Evolutionary conservation across 106 monocot species (phyloP), one percentile per base, ranked within the genome.

Genomic region (Gastrodia elata): DNA sequence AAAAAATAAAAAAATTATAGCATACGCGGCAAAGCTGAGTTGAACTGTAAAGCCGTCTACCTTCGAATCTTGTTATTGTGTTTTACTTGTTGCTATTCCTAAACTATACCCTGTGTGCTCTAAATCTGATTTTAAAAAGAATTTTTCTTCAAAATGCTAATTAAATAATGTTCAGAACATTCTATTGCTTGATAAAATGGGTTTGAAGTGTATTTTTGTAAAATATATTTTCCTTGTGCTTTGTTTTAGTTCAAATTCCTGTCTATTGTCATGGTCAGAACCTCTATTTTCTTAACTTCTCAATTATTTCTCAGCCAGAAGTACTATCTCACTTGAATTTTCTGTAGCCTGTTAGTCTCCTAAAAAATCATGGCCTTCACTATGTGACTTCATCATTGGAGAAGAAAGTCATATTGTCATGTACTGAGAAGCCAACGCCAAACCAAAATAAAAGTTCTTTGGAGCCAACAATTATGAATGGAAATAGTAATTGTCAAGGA

Each of bases 381-480:
- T 89, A 82, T 34, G 82, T 95, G 33, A 92, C 91, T 16, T 91
- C 95, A n/a, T 95, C 95, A 25, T 40, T 87, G 56, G 87, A 87
- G 73, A 89, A 82, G 70, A 89, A 82, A 74, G 74, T 70, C 18
- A 74, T 68, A 39, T 39, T 49, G 58, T 40, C 70, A 8, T 49
- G 34, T 57, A 39, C 59, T 18, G 75, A 81, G 27, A 70, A 78
- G 8, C 6, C 64, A 10, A 8, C 34, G 22, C 8, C 39, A 33
- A 39, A 58, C 39, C 40, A 43, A 24, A 65, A 77, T 35, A 27
- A 48, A 74, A 61, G 25, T 65, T 26, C 59, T 14, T 70, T 77
- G n/a, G 73, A 81, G 15, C 9, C 64, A 10, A 8, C 34, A 22
- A 2, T 35, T 32, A 40, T 46, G 44, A 33, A 33, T 9, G 69